Percentiles rank a stretch among this genome's conserved stretches.
phyloP scores from a whole-genome alignment of 441 rosid species.

The Adansonia rubrostipa region DNA sequence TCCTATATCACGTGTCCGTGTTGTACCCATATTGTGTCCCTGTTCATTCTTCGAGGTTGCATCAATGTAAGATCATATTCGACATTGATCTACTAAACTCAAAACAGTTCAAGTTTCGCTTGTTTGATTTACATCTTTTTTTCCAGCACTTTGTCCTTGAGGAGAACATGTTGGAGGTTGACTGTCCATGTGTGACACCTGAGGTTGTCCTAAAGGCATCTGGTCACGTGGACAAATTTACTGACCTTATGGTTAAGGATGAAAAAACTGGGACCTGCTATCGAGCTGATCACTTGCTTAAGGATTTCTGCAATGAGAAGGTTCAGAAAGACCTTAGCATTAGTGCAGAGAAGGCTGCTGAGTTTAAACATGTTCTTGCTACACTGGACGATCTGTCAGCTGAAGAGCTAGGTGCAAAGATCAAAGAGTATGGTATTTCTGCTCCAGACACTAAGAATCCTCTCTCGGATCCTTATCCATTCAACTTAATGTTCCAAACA shows the following conservation, averaged over 20 bases:
- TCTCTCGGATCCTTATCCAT: conserved; percentile 69
- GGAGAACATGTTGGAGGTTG: conserved; percentile 58
- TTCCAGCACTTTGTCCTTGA: conserved; percentile 75
- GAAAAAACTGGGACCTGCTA: conserved; percentile 71
- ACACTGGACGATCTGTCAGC: conserved; percentile 69
- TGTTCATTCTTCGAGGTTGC: neutral
- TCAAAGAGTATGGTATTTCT: conserved; percentile 68
- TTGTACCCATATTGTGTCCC: too few species aligned
- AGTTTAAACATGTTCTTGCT: conserved; percentile 62
- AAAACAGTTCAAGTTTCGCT: conserved; percentile 11
- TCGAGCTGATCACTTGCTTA: conserved; percentile 75
- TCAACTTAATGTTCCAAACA: conserved; percentile 78
- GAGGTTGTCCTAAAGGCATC: conserved; percentile 79
- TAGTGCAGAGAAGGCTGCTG: conserved; percentile 59
- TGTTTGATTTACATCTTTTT: neutral
- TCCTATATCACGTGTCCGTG: too few species aligned
- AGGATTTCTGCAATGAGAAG: conserved; percentile 75
- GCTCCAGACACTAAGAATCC: conserved; percentile 72
- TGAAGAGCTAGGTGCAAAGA: conserved; percentile 74
- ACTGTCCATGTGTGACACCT: conserved; percentile 63
- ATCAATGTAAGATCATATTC: neutral
- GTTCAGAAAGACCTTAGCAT: conserved; percentile 67
- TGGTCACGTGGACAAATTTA: conserved; percentile 80
- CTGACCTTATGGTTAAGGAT: conserved; percentile 83
- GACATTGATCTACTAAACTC: neutral